Base-by-base conservation (phyloP, 768 basidiomycete genomes). In the Amanita exitialis region DNA sequence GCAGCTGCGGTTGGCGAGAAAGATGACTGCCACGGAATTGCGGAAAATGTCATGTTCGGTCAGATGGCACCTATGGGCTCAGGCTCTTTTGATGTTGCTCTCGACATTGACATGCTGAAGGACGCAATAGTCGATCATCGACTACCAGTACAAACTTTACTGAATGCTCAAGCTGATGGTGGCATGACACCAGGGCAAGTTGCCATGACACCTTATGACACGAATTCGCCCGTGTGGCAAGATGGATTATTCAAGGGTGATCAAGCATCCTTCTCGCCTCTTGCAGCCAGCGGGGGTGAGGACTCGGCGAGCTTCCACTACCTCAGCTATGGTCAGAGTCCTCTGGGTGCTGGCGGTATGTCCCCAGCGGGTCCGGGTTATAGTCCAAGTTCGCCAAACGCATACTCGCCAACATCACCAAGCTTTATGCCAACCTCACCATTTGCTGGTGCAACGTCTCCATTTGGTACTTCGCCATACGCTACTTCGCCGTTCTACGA, bases 1-100 rank as follows among this genome's bases (percentile, higher is more conserved):
- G 96, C 96, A 0, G 96, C 96, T 1, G 93, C 95, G 1, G 88
- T 94, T 20, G 96, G 96, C 49, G 95, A 98, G 72, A 90, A 92
- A 66, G 96, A 99, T 57, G 95, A 98, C 58, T 99, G 96, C 63
- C 90, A 90, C 49, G 96, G 95, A 39, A 83, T 99, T 28, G 96
- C 96, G n/a, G 95, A 98, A 74, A 98, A 97, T 61, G 92, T 99
- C 37, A 83, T 99, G 77, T 91, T 99, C 59, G 96, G 96, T 15
- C 96, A 98, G 69, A 88, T 98, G 80, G 94, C 95, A n/a, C 94
- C 94, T 0, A 97, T 99, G 93, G 96, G 96, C 47, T 97, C 96
- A 0, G 96, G 96, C 12, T 79, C 90, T 6, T 97, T 95, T 61
- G 95, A 98, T 44, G 89, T 99, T 45, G 86, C 91, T 0, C 77